These are phyloP conservation scores for Drechmeria coniospora DNA, from an alignment of 2,329 filamentous ascomycete species.

Conservation along the genomic window DNA sequence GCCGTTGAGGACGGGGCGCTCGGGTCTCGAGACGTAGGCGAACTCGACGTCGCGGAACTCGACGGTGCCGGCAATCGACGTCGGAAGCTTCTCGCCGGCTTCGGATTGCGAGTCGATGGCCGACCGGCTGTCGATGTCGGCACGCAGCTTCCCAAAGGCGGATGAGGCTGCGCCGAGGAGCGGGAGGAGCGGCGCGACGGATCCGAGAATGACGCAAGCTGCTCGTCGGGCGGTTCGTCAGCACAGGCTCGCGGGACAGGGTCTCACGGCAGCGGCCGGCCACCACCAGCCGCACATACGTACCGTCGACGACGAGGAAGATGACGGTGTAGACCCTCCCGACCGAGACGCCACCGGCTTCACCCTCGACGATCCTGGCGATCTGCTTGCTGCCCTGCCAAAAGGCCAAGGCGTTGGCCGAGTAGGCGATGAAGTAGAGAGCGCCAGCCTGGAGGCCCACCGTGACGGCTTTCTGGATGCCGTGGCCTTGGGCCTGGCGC, in stretches of 20 bases:
- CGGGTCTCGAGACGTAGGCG: slow-evolving; percentile 26
- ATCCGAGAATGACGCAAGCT: slow-evolving; percentile 46
- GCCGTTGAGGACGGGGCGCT: slow-evolving; percentile 24
- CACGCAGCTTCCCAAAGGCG: slow-evolving; percentile 40
- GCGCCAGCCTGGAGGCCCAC: slow-evolving; percentile 43
- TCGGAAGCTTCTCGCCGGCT: slow-evolving; percentile 25
- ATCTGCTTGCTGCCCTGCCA: slow-evolving; percentile 48
- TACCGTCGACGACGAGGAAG: slow-evolving; percentile 46
- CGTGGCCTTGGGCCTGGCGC: slow-evolving; percentile 30
- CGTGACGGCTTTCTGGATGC: slow-evolving; percentile 40
- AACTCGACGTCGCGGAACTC: slow-evolving; percentile 28
- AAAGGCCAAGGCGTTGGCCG: slow-evolving; percentile 51
- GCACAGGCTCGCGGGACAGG: no score
- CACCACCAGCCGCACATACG: no score
- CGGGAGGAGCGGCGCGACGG: slow-evolving; percentile 46
- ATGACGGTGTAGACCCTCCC: slow-evolving; percentile 47
- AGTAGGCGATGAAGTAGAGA: slow-evolving; percentile 53
- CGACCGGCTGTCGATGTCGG: slow-evolving; percentile 38
- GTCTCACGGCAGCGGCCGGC: no score
- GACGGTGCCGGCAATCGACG: slow-evolving; percentile 21
- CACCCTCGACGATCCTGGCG: slow-evolving; percentile 20
- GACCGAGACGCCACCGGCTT: slow-evolving; percentile 19
- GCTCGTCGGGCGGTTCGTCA: slow-evolving; percentile 5
- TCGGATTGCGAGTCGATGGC: slow-evolving; percentile 26
- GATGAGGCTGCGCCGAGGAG: slow-evolving; percentile 43